These are phyloP conservation scores for Syncephalastrum sp. DNA, from an alignment of 371 early-diverging fungal genomes.

Conservation along the genomic window DNA sequence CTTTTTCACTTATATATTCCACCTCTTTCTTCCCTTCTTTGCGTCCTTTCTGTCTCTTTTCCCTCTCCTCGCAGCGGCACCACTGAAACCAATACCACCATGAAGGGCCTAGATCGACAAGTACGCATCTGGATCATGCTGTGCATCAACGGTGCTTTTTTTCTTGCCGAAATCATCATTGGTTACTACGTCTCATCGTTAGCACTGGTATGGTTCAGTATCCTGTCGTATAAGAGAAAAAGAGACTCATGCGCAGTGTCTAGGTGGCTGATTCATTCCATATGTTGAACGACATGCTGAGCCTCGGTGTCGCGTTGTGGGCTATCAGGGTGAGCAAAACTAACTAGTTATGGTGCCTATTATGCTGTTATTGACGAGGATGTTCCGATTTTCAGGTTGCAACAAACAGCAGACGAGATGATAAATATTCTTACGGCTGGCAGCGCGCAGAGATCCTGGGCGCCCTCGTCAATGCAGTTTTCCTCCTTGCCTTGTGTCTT, in stretches of 20 bases:
- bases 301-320: conserved; percentile 81
- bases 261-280: conserved; percentile 92
- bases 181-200: conserved; percentile 80
- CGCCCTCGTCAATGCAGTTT: conserved; percentile 88
- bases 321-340: conserved; percentile 64
- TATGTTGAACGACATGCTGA: conserved; percentile 85
- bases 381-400: conserved; percentile 15
- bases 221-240: background rate
- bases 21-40: too few relatives aligned
- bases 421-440: conserved; percentile 85
- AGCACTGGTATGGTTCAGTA: conserved; percentile 55
- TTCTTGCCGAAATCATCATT: conserved; percentile 76
- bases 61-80: too few relatives aligned
- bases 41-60: too few relatives aligned
- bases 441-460: conserved; percentile 93
- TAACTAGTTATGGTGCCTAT: background rate
- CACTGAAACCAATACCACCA: background rate
- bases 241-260: background rate
- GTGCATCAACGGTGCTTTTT: conserved; percentile 63
- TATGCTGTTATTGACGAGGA: background rate
- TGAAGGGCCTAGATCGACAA: conserved; percentile 13
- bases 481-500: conserved; percentile 85
- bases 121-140: conserved; percentile 59
- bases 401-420: conserved; percentile 40
- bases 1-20: too few relatives aligned